These are phyloP conservation scores for Fraxinus nigra DNA, from an alignment of 305 asterid genomes.

Conservation along the genomic window DNA sequence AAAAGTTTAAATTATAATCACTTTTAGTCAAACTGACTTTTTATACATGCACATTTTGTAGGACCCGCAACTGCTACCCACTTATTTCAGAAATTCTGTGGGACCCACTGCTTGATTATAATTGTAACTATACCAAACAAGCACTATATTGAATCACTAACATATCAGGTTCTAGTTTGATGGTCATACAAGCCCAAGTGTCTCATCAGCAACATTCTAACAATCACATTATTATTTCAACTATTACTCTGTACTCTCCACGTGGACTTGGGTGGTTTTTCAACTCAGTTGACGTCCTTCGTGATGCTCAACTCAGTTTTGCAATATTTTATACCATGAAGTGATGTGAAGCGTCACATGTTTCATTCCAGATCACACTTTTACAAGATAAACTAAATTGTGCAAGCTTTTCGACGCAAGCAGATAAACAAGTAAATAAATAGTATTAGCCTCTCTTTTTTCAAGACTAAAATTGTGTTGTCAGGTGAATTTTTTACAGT, in stretches of 20 bases:
- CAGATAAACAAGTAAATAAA: background rate
- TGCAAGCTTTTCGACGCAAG: background rate
- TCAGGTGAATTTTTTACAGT: background rate
- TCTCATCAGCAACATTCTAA: background rate
- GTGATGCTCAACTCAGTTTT: background rate
- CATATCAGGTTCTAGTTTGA: background rate
- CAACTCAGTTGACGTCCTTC: background rate
- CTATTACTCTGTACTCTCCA: background rate
- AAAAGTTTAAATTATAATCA: background rate
- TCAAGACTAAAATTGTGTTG: background rate
- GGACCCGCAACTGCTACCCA: background rate
- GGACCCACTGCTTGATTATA: background rate
- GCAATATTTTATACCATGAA: background rate
- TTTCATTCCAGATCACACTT: background rate
- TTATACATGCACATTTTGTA: background rate
- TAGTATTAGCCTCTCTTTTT: background rate
- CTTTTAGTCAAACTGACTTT: background rate
- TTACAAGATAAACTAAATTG: background rate
- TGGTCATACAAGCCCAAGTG: background rate
- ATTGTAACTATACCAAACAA: background rate
- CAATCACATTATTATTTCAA: background rate
- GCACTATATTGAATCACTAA: background rate
- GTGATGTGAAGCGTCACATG: background rate
- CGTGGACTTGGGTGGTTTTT: background rate
- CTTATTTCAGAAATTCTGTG: background rate